A percentile compares a stretch with the other conserved stretches of the same genome.
phyloP scores from a whole-genome alignment of 495 filamentous ascomycete genomes.

The Hypoxylon lenormandii region DNA sequence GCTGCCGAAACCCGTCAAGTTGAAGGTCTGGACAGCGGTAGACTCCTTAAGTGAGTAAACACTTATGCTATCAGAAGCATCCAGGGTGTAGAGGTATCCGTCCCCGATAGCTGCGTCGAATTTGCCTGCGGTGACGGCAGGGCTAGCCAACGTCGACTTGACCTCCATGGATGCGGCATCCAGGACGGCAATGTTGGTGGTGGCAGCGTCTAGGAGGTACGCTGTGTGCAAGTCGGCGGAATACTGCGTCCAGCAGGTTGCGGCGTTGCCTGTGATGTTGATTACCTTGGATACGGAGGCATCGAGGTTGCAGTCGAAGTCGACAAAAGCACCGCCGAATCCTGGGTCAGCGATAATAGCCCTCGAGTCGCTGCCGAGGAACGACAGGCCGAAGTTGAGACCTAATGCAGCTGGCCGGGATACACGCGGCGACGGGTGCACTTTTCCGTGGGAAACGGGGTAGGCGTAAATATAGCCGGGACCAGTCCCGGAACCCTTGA shows the following conservation, averaged over 20 bases:
- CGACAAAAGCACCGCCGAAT: conserved; percentile 45
- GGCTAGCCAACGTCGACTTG: conserved; percentile 16
- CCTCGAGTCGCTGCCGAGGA: conserved; percentile 39
- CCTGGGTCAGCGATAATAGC: conserved; percentile 45
- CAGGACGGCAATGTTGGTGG: conserved; percentile 35
- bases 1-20: conserved; percentile 39
- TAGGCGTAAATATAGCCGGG: conserved; percentile 48
- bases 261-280: conserved; percentile 34
- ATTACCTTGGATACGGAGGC: conserved; percentile 38
- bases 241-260: conserved; percentile 49
- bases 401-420: conserved; percentile 33
- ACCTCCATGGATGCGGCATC: conserved; percentile 33
- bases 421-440: conserved; percentile 28
- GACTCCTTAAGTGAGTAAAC: conserved; percentile 27
- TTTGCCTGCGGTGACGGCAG: conserved; percentile 21
- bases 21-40: conserved; percentile 41
- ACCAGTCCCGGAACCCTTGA: conserved; percentile 43
- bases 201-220: conserved; percentile 42
- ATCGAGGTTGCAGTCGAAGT: conserved; percentile 24
- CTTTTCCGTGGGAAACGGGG: conserved; percentile 23
- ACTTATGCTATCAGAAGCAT: conserved; percentile 19
- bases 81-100: conserved; percentile 46
- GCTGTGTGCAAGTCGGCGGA: conserved; percentile 32
- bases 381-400: conserved; percentile 47
- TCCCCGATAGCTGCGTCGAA: conserved; percentile 35